Conservation (phyloP, 108 stramenopile genomes). For the Aureococcus anophagefferens region DNA sequence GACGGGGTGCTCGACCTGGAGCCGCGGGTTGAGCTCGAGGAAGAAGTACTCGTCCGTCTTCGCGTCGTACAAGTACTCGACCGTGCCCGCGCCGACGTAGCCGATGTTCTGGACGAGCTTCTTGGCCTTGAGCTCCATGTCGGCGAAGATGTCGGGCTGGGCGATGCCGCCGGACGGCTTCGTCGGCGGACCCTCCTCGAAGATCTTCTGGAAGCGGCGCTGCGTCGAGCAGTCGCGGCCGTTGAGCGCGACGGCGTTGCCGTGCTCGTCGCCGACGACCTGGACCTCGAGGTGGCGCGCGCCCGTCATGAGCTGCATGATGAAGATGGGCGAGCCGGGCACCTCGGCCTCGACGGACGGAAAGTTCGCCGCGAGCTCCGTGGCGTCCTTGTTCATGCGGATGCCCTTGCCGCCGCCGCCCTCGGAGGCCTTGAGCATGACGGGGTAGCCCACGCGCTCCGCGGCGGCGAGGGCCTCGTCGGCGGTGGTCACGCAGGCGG, state of each 20-base stretch:
- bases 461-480: slow-evolving; percentile 90
- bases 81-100: slow-evolving; percentile 95
- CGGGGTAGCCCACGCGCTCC: slow-evolving; percentile 81
- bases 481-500: slow-evolving; percentile 71
- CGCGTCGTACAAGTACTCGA: slow-evolving; percentile 94
- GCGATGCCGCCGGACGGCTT: slow-evolving; percentile 42
- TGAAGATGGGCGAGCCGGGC: slow-evolving; percentile 86
- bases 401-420: slow-evolving; percentile 98
- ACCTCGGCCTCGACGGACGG: slow-evolving; percentile 86
- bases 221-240: slow-evolving; percentile 96
- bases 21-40: slow-evolving; percentile 95
- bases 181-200: slow-evolving; percentile 90
- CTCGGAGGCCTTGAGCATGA: slow-evolving; percentile 98
- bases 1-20: slow-evolving; percentile 94
- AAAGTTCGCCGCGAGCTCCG: slow-evolving; percentile 65
- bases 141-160: slow-evolving; percentile 67
- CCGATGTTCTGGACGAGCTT: slow-evolving; percentile 86
- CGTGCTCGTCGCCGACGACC: slow-evolving; percentile 93
- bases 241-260: slow-evolving; percentile 87
- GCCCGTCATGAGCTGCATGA: slow-evolving; percentile 96
- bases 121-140: slow-evolving; percentile 88
- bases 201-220: slow-evolving; percentile 98
- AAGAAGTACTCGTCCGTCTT: slow-evolving; percentile 85
- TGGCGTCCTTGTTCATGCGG: slow-evolving; percentile 83
- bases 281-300: slow-evolving; percentile 97